Evolutionary conservation across 352 stramenopile genomes (phyloP).

Genomic region (Blastocystis sp.): DNA sequence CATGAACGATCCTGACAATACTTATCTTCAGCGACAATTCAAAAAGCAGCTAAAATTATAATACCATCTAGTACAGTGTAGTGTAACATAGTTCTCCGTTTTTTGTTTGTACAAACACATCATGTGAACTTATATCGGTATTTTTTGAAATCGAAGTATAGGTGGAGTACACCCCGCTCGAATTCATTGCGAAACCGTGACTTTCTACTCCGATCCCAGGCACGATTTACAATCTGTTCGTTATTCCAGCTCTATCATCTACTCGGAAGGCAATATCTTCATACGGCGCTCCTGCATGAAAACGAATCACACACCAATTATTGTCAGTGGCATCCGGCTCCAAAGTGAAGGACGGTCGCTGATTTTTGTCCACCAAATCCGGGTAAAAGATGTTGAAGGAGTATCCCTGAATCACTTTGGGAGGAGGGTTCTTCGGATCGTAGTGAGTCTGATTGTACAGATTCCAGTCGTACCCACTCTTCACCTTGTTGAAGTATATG

Average conservation of each 20-base stretch:
- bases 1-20: slow-evolving; percentile 33
- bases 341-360: slow-evolving; percentile 87
- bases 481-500: slow-evolving; percentile 96
- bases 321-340: slow-evolving; percentile 81
- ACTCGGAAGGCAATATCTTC: slow-evolving; percentile 94
- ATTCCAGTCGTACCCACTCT: slow-evolving; percentile 99
- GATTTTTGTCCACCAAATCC: slow-evolving; percentile 91
- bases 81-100: slow-evolving; percentile 16
- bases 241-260: background rate
- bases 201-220: slow-evolving; percentile 95
- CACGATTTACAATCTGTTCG: slow-evolving; percentile 89
- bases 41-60: background rate
- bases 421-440: slow-evolving; percentile 95
- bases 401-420: slow-evolving; percentile 99
- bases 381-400: slow-evolving; percentile 99
- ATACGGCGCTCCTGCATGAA: slow-evolving; percentile 92
- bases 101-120: background rate
- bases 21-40: slow-evolving; percentile 50
- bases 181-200: slow-evolving; percentile 94
- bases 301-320: slow-evolving; percentile 96
- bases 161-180: slow-evolving; percentile 90
- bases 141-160: slow-evolving; percentile 97
- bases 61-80: background rate
- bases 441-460: slow-evolving; percentile 99
- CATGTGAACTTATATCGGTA: slow-evolving; percentile 29